Evolutionary conservation across 495 filamentous ascomycete genomes (phyloP).

Genomic region (Trichocladium antarcticum): DNA sequence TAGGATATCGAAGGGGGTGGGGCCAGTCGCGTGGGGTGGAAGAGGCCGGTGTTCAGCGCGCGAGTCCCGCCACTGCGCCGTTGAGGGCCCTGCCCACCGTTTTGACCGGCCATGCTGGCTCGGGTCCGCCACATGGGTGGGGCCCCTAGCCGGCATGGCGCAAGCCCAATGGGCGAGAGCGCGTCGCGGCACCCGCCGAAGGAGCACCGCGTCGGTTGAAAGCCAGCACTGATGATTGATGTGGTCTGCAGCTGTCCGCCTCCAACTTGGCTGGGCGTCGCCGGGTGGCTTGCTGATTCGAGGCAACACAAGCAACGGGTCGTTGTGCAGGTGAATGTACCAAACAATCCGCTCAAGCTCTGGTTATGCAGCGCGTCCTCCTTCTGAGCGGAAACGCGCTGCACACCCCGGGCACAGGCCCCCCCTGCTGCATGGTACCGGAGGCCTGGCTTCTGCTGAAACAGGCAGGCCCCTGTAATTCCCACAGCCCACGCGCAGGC

Average conservation of each 20-base stretch:
- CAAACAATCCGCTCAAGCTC: conserved; percentile 9
- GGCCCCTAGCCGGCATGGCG: conserved; percentile 2
- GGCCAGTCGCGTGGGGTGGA: conserved; percentile 2
- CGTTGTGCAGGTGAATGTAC: background rate
- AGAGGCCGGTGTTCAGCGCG: background rate
- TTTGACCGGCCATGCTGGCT: conserved; percentile 6
- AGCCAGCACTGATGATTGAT: background rate
- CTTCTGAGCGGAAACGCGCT: conserved; percentile 18
- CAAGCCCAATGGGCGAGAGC: background rate
- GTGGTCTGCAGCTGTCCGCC: conserved; percentile 20
- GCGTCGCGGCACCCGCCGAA: background rate
- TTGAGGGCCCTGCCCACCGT: conserved; percentile 13
- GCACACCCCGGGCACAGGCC: conserved; percentile 16
- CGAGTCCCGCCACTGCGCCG: conserved; percentile 24
- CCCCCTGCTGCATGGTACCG: conserved; percentile 27
- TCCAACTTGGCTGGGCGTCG: conserved; percentile 17
- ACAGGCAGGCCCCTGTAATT: conserved; percentile 29
- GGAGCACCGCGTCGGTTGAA: background rate
- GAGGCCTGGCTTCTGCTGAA: conserved; percentile 31
- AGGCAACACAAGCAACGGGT: conserved; percentile 8
- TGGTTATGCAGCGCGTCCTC: conserved; percentile 10
- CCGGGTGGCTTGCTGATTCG: conserved; percentile 8
- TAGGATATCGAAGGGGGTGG: background rate
- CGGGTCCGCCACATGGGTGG: conserved; percentile 8
- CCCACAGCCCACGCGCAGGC: conserved; percentile 21